These are phyloP conservation scores for Taphrina populina DNA, from an alignment of 1,139 yeast genomes.

Conservation along the genomic window DNA sequence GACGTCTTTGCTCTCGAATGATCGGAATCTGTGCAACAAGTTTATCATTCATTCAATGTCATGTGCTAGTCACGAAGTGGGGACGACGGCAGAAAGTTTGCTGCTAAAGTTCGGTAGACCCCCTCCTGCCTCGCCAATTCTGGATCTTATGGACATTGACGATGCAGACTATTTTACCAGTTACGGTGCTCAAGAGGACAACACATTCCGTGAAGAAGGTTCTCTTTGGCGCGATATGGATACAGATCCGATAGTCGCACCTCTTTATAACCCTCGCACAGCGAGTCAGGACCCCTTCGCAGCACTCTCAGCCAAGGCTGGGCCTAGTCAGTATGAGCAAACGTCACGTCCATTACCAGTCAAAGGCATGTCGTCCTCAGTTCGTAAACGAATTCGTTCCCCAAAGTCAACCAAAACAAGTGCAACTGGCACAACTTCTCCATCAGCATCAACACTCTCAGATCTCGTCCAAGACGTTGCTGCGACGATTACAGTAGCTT, in stretches of 20 bases:
- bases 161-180: neutral
- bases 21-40: slow-evolving; percentile 74
- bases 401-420: neutral
- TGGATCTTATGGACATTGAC: neutral
- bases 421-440: no score
- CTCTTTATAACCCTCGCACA: neutral
- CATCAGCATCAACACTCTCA: neutral
- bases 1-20: slow-evolving; percentile 72
- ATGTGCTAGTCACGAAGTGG: slow-evolving; percentile 6
- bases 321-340: neutral
- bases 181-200: neutral
- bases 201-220: no score
- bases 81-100: no score
- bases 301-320: slow-evolving; percentile 12
- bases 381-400: neutral
- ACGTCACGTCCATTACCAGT: neutral
- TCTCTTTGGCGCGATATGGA: no score
- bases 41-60: slow-evolving; percentile 53
- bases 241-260: slow-evolving; percentile 2
- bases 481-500: neutral
- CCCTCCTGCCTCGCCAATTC: no score
- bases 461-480: neutral
- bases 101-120: no score
- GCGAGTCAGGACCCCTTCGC: slow-evolving; percentile 3
- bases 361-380: neutral